Evolutionary conservation across 2,329 filamentous ascomycete genomes (phyloP).

Genomic region (Aulographum hederae): DNA sequence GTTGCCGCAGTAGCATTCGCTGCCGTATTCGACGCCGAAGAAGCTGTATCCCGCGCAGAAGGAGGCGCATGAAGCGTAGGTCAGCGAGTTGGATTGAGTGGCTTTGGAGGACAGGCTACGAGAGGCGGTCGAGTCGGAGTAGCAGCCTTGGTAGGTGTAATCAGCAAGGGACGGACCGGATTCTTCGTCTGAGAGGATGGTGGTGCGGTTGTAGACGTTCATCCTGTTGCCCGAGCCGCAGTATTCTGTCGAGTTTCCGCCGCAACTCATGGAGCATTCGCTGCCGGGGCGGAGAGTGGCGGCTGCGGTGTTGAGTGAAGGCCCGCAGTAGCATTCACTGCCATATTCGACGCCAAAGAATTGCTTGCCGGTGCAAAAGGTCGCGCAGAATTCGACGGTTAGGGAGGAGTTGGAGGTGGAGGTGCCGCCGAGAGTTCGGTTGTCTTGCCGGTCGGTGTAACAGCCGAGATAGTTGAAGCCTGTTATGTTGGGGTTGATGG

Average conservation of each 20-base stretch:
- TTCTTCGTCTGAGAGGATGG: too few relatives aligned
- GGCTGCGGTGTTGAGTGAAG: conserved; percentile 1
- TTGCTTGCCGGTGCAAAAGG: conserved; percentile 1
- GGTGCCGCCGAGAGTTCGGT: background rate
- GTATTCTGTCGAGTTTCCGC: background rate
- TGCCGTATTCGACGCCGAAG: conserved; percentile 21
- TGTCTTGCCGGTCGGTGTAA: background rate
- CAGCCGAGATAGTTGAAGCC: background rate
- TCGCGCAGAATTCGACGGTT: background rate
- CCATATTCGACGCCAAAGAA: conserved; percentile 4
- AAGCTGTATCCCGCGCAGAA: conserved; percentile 14
- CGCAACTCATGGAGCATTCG: background rate
- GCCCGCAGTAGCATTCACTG: conserved; percentile 4
- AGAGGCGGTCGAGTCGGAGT: conserved; percentile 18
- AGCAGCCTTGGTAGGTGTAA: conserved; percentile 18
- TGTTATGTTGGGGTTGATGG: background rate
- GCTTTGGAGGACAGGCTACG: conserved; percentile 15
- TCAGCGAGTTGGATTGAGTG: conserved; percentile 12
- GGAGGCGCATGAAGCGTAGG: conserved; percentile 14
- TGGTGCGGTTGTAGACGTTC: background rate
- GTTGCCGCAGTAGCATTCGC: conserved; percentile 22
- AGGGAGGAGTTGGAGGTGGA: background rate
- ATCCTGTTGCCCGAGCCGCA: background rate
- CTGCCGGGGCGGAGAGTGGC: background rate
- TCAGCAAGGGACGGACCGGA: background rate